These are phyloP conservation scores for Amniculicola lignicola DNA, from an alignment of 495 filamentous ascomycete genomes.

Conservation along the genomic window DNA sequence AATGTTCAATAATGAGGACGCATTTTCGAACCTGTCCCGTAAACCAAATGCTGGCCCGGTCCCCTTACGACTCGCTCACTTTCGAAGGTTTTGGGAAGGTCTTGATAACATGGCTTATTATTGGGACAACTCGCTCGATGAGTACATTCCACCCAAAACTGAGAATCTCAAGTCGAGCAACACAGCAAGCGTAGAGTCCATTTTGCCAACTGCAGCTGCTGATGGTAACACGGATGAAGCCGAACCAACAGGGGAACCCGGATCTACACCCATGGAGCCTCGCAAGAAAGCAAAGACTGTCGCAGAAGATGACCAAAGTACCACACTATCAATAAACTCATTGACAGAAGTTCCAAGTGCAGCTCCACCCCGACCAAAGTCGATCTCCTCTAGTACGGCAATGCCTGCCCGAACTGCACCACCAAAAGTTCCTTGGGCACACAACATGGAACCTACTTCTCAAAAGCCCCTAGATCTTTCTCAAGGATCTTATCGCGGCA, in stretches of 20 bases:
- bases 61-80: conserved; percentile 51
- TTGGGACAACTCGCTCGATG: conserved; percentile 61
- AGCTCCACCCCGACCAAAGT: neutral
- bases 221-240: neutral
- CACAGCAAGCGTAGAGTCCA: neutral
- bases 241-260: neutral
- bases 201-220: neutral
- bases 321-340: neutral
- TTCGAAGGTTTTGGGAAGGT: conserved; percentile 59
- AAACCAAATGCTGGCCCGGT: conserved; percentile 44
- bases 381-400: conserved; percentile 22
- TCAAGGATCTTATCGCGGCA: conserved; percentile 40
- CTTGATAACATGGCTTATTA: conserved; percentile 59
- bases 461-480: conserved; percentile 15
- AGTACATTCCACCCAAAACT: conserved; percentile 43
- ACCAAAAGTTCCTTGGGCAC: conserved; percentile 22
- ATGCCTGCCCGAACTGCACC: conserved; percentile 23
- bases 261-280: conserved; percentile 20
- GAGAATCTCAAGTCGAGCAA: neutral
- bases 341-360: too few relatives aligned
- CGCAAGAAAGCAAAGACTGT: conserved; percentile 34
- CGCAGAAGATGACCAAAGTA: neutral
- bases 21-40: conserved; percentile 52
- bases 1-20: conserved; percentile 54
- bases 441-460: neutral